Base-by-base conservation (phyloP, 2,329 filamentous ascomycete species). In the Grosmannia huntii region DNA sequence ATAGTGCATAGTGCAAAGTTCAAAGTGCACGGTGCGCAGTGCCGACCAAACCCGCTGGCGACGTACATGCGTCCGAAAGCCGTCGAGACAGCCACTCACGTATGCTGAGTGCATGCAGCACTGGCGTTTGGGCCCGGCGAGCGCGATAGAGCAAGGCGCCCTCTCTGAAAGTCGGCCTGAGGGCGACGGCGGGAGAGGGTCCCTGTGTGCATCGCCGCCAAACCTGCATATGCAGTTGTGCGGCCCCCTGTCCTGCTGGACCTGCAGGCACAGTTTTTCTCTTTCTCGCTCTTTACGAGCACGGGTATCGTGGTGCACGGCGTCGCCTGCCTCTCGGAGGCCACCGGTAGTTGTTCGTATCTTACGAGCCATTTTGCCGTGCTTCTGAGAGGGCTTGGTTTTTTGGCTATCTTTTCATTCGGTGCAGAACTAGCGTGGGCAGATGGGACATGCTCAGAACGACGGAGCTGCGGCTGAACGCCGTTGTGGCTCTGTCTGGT, bases 171-270 rank as follows among this genome's bases (percentile, higher is more conserved):
- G 23, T 31, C 10, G 9, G 38, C 38, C 31, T 55, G 36, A 21
- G 36, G 19, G 14, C 3, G 41, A 44, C 19, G 41, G 41, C 21
- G 36, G 19, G 14, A 19, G 41, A 44, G 41, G 41, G 41, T 44
- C 41, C 41, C 19, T 2, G 27, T 16, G 53, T 49, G 48, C 14
- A 21, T 56, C 46, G 36, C 55, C 44, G 52, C 58, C 52, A 58
- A 44, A 44, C 52, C 36, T 58, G 55, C 59, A 60, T 59, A 57
- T 56, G 56, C 53, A 46, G 28, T n/a, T 38, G 31, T 54, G 38
- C 25, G 56, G 41, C 25, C 36, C 59, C 59, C 53, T 57, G 59
- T 54, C 57, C 54, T 50, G 57, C 59, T 60, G 59, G 59, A 59
- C 57, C 54, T 44, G 52, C 33, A 53, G 55, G 59, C 56, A 58